Evolutionary conservation across 1,139 yeast species (phyloP), one percentile per base, ranked within the genome.

Genomic region (Diutina ranongensis): DNA sequence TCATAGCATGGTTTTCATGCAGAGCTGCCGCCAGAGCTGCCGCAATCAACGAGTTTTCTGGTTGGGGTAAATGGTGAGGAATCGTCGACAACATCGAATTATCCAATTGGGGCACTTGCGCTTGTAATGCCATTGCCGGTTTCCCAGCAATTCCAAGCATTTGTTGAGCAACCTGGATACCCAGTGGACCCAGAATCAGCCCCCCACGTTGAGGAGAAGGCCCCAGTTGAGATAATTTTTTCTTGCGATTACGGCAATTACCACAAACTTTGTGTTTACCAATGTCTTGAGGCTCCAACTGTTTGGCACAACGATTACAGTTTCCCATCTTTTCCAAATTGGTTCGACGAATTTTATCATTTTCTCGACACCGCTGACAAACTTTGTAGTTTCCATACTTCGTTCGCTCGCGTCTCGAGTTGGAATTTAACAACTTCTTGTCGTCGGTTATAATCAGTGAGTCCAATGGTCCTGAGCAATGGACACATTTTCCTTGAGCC

Each of bases 401-500:
- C 50, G 59, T 44, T 59, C 49, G 51, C 47, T 50, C 47, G 46
- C 49, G 36, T 47, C 42, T 49, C 40, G 35, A 47, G 54, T 52
- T 35, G 19, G 33, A 25, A 27, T 38, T 38, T 31, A 38, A 32
- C 4, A 38, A 18, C 42, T 38, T 38, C 20, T 38, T 38, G 34
- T 57, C 60, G 28, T 56, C 57, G 12, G 61, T 57, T 36, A 67
- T 61, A 32, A 69, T 68, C 38, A 68, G 63, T 9, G 68, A 60
- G 49, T 76, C 78, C 45, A 78, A 65, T 2, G 81, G 79, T 1
- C 83, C 83, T 2, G 79, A 67, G 52, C 86, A 80, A 55, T 80
- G 85, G 8, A 79, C 82, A 61, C 86, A 80, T 53, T 72, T 72
- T 0, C 86, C 85, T 52, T 71, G 74, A 12, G 78, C 77, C 7